Evolutionary conservation across 768 basidiomycete species (phyloP).

Genomic region (Pholiota conissans): DNA sequence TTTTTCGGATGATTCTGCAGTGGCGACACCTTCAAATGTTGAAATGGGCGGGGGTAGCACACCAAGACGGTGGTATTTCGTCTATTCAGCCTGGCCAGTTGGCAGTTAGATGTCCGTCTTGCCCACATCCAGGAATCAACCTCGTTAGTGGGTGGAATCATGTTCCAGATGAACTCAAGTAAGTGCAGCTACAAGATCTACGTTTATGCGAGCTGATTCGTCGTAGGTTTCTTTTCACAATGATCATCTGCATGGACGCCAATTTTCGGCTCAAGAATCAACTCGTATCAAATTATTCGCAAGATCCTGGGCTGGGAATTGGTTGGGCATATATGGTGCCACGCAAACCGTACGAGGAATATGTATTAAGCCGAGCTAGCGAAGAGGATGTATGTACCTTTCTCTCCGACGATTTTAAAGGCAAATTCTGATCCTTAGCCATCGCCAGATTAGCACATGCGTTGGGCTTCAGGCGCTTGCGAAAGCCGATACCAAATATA

Average conservation of each 20-base stretch:
- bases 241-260: no score
- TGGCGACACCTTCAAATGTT: not conserved
- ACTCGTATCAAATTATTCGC: slow-evolving; percentile 8
- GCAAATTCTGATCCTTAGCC: no score
- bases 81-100: no score
- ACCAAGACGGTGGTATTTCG: not conserved
- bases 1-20: no score
- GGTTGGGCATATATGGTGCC: no score
- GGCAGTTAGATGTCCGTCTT: slow-evolving; percentile 3
- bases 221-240: not conserved
- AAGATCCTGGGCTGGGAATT: slow-evolving; percentile 7
- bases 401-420: slow-evolving; percentile 5
- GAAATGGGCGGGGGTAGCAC: not conserved
- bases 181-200: no score
- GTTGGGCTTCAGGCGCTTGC: no score
- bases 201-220: no score
- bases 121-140: slow-evolving; percentile 7
- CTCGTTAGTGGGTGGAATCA: slow-evolving; percentile 1
- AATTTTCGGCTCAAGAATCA: slow-evolving; percentile 8
- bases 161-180: not conserved
- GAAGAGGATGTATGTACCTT: slow-evolving; percentile 6
- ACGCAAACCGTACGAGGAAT: no score
- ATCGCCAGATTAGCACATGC: no score
- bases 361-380: no score
- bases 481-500: no score